A percentile compares a stretch with the other conserved stretches of the same genome.
These are phyloP conservation scores for Malus hybrid DNA, from an alignment of 331 rosid genomes.

Conservation along the genomic window DNA sequence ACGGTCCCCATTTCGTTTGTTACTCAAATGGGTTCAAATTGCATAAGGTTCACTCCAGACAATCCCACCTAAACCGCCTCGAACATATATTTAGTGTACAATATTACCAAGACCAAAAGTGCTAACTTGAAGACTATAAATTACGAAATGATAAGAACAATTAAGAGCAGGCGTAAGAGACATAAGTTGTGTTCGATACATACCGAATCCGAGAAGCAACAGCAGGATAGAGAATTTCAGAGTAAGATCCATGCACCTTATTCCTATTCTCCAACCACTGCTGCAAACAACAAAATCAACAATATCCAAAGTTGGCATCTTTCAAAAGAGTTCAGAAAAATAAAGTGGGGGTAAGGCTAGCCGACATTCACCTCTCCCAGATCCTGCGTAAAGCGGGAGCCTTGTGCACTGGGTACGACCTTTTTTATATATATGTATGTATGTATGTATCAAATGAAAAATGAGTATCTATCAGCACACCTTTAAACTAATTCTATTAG, in stretches of 20 bases:
- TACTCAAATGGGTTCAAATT: not conserved
- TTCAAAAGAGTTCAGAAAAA: not conserved
- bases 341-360: too few relatives aligned
- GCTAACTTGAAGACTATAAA: not conserved
- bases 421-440: too few relatives aligned
- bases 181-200: not conserved
- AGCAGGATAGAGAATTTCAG: conserved; percentile 43
- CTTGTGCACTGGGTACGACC: too few relatives aligned
- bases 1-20: not conserved
- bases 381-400: too few relatives aligned
- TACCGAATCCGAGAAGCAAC: conserved; percentile 59
- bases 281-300: not conserved
- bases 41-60: not conserved
- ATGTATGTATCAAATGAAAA: not conserved
- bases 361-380: too few relatives aligned
- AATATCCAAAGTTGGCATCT: not conserved
- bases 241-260: conserved; percentile 59
- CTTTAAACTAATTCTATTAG: not conserved
- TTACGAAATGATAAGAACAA: not conserved
- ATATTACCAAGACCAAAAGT: not conserved
- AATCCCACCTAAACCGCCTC: not conserved
- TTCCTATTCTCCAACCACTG: conserved; percentile 35
- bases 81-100: not conserved
- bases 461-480: not conserved
- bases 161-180: not conserved